phyloP scores from a whole-genome alignment of 306 rosid genomes.

The Mimosa bimucronata region DNA sequence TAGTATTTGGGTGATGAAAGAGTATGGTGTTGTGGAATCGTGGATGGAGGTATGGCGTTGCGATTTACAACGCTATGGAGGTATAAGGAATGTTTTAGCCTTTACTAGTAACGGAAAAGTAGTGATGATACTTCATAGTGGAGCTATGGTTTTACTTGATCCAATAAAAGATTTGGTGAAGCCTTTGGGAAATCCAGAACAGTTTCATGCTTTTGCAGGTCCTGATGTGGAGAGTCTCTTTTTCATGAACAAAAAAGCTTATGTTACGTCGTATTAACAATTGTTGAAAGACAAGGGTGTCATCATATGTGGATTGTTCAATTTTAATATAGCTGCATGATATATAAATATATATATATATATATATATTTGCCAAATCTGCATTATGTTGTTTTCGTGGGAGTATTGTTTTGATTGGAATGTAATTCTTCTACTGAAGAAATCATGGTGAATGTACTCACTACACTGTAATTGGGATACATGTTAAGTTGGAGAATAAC shows the following conservation, averaged over 20 bases:
- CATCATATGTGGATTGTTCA: too few relatives aligned
- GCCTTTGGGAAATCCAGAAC: background rate
- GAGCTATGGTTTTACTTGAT: background rate
- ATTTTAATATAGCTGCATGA: too few relatives aligned
- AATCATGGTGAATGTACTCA: too few relatives aligned
- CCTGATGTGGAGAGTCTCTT: slow-evolving; percentile 19
- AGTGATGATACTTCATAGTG: background rate
- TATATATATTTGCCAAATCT: too few relatives aligned
- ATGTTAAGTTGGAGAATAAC: too few relatives aligned
- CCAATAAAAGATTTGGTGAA: too few relatives aligned
- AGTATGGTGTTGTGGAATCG: background rate
- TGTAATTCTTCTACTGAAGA: too few relatives aligned
- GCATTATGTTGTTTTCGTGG: too few relatives aligned
- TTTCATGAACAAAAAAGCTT: background rate
- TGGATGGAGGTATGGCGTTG: background rate
- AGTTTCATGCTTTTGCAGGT: background rate
- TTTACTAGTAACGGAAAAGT: background rate
- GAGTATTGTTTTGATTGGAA: too few relatives aligned
- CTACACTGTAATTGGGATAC: too few relatives aligned
- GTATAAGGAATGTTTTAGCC: background rate
- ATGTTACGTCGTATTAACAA: background rate
- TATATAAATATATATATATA: too few relatives aligned
- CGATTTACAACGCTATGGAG: background rate
- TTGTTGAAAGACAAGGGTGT: background rate
- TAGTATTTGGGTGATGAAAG: slow-evolving; percentile 12